A percentile compares a stretch with the other conserved stretches of the same genome.
Evolutionary conservation across 306 rosid genomes (phyloP).

Genomic region (Myrica gale): DNA sequence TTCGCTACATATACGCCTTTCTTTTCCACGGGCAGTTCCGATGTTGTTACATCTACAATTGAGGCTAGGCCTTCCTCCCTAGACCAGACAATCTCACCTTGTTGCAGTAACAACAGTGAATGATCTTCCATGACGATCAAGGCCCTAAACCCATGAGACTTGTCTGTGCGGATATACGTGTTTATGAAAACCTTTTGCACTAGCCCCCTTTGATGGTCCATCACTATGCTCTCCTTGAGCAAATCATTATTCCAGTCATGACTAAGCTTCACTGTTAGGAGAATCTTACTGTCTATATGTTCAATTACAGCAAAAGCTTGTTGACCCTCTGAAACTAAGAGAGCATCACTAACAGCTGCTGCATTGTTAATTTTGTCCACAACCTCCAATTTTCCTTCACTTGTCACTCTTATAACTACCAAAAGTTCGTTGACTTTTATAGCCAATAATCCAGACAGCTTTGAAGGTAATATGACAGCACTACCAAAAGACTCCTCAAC

Average conservation of each 20-base stretch:
- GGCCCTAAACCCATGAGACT: slow-evolving; percentile 87
- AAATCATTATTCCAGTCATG: slow-evolving; percentile 63
- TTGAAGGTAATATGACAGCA: slow-evolving; percentile 59
- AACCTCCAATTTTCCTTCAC: slow-evolving; percentile 62
- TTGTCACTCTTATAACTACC: slow-evolving; percentile 54
- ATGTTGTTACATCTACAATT: slow-evolving; percentile 70
- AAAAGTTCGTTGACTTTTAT: slow-evolving; percentile 44
- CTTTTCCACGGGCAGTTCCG: slow-evolving; percentile 88
- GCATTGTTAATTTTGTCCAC: slow-evolving; percentile 58
- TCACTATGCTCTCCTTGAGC: slow-evolving; percentile 63
- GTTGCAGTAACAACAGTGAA: slow-evolving; percentile 84
- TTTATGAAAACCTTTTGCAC: slow-evolving; percentile 74
- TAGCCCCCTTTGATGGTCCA: slow-evolving; percentile 70
- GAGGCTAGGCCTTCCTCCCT: slow-evolving; percentile 99
- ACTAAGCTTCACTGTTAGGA: slow-evolving; percentile 57
- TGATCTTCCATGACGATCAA: slow-evolving; percentile 94
- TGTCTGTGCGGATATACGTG: slow-evolving; percentile 82
- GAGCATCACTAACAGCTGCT: slow-evolving; percentile 66
- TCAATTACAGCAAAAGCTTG: slow-evolving; percentile 73
- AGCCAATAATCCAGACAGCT: slow-evolving; percentile 70
- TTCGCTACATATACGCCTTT: slow-evolving; percentile 82
- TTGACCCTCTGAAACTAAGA: slow-evolving; percentile 67
- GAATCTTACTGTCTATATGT: slow-evolving; percentile 58
- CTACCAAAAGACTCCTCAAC: slow-evolving; percentile 52
- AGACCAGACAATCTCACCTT: slow-evolving; percentile 93